phyloP scores from a whole-genome alignment of 192 early-diverging fungal species.

The Chytriomyces confervae region DNA sequence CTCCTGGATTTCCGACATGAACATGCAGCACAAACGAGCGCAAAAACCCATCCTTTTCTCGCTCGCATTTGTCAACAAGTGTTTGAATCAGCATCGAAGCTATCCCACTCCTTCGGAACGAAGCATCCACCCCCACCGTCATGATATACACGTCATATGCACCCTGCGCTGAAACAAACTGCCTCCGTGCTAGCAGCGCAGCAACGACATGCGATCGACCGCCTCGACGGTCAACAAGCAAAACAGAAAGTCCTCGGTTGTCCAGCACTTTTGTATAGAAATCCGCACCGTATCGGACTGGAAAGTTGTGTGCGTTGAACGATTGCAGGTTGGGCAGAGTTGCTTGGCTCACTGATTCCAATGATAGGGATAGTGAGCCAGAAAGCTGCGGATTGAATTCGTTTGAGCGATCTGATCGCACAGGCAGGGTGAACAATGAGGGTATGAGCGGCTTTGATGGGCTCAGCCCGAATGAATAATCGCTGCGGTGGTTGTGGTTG shows the following conservation, averaged over 20 bases:
- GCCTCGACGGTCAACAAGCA: neutral
- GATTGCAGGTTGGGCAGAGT: neutral
- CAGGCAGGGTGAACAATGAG: too few relatives aligned
- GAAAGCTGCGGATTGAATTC: too few relatives aligned
- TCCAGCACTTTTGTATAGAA: constrained; percentile 6
- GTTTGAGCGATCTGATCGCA: too few relatives aligned
- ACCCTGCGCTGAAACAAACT: neutral
- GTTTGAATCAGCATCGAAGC: constrained; percentile 8
- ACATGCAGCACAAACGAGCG: constrained; percentile 17
- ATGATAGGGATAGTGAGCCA: neutral
- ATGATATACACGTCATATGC: constrained; percentile 17
- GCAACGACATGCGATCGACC: neutral
- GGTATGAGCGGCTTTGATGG: too few relatives aligned
- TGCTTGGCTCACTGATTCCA: neutral
- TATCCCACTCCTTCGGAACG: neutral
- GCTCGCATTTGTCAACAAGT: constrained; percentile 12
- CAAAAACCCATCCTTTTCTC: neutral
- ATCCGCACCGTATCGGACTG: constrained; percentile 5
- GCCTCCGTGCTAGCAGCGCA: constrained; percentile 11
- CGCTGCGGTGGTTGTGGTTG: too few relatives aligned
- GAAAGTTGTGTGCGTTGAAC: neutral
- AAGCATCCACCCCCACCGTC: neutral
- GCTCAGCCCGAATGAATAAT: too few relatives aligned
- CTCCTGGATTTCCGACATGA: constrained; percentile 23
- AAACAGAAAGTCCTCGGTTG: neutral